phyloP scores from a whole-genome alignment of 139 green algal genomes.

The Chlorella sp. region DNA sequence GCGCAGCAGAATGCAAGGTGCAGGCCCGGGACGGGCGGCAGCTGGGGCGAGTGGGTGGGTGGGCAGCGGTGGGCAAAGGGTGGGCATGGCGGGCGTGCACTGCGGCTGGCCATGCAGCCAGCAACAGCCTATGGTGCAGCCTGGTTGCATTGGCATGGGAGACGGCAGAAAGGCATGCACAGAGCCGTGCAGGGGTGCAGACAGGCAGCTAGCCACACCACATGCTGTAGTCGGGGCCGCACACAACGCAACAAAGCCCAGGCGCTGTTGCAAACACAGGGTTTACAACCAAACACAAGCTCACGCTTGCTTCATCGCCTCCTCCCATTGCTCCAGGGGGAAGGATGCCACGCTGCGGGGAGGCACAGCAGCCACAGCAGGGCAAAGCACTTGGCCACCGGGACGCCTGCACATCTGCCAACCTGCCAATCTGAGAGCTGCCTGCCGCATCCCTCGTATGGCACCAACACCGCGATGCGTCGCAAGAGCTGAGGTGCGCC shows the following conservation, averaged over 20 bases:
- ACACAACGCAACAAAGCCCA: too few species aligned
- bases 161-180: neutral
- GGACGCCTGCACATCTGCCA: too few species aligned
- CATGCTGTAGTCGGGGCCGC: too few species aligned
- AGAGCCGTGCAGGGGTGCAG: too few species aligned
- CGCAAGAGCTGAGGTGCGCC: neutral
- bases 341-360: conserved; percentile 38
- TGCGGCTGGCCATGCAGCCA: too few species aligned
- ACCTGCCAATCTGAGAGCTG: too few species aligned
- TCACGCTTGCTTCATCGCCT: conserved; percentile 38
- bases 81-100: neutral
- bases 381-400: too few species aligned
- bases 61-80: neutral
- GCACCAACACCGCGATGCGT: too few species aligned
- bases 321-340: conserved; percentile 41
- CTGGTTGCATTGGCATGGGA: neutral
- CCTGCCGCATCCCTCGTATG: too few species aligned
- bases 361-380: neutral
- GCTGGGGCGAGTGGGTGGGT: neutral
- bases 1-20: neutral
- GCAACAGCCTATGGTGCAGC: neutral
- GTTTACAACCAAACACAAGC: too few species aligned
- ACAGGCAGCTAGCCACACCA: too few species aligned
- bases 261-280: too few species aligned
- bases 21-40: neutral